Conservation (phyloP, 176 grass and related monocot species). For the Oryza glaberrima region DNA sequence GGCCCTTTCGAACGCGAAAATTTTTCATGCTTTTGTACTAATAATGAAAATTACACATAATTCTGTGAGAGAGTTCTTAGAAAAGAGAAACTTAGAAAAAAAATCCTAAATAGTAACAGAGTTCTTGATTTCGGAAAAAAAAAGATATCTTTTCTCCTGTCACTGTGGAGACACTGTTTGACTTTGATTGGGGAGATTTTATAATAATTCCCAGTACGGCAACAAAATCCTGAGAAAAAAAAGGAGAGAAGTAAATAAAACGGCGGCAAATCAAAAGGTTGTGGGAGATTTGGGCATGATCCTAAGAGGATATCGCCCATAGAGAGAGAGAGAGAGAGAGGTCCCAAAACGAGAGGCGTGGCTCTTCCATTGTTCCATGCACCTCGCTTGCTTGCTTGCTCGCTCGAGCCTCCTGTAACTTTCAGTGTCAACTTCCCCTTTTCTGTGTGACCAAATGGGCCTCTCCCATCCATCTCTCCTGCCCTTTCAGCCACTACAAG, state of each 20-base stretch:
- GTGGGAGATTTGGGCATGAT: conserved; percentile 24
- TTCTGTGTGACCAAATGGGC: conserved; percentile 20
- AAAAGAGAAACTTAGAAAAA: background rate
- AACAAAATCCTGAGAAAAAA: conserved; percentile 39
- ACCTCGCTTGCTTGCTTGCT: background rate
- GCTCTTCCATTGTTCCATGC: conserved; percentile 23
- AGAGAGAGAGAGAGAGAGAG: conserved; percentile 26
- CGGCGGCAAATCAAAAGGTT: conserved; percentile 14
- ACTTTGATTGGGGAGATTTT: background rate
- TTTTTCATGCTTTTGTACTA: background rate
- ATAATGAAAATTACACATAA: too few relatives aligned
- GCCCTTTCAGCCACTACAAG: conserved; percentile 45
- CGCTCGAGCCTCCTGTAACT: conserved; percentile 10
- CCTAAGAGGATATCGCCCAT: conserved; percentile 31
- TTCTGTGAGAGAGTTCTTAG: too few relatives aligned
- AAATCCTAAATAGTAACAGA: background rate
- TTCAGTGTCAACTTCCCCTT: conserved; percentile 56
- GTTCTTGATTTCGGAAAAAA: background rate
- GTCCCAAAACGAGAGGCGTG: conserved; percentile 31
- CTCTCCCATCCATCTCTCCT: background rate
- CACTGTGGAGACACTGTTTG: background rate
- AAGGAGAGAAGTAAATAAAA: conserved; percentile 31
- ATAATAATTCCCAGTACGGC: background rate
- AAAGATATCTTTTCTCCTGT: background rate
- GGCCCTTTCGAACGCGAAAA: background rate